Evolutionary conservation across 2,329 filamentous ascomycete species (phyloP).

Genomic region (Hypoxylon sp.): DNA sequence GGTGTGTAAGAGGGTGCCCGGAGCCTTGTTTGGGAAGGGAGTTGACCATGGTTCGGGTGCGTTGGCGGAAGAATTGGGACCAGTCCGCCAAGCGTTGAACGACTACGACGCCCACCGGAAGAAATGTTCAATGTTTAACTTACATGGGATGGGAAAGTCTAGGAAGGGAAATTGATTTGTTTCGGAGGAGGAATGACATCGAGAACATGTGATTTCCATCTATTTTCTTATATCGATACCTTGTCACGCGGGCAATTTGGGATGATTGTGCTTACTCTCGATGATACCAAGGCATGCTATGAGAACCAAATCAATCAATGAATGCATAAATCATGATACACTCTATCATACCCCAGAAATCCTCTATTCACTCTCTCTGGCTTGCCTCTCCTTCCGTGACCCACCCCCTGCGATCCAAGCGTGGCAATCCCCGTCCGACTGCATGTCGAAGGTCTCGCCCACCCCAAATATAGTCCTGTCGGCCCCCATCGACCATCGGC

Average conservation of each 20-base stretch:
- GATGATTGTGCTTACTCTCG: slow-evolving; percentile 44
- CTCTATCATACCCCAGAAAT: slow-evolving; percentile 36
- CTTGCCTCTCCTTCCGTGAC: slow-evolving; percentile 27
- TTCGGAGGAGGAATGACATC: slow-evolving; percentile 31
- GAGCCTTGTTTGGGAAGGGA: slow-evolving; percentile 29
- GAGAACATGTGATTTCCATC: slow-evolving; percentile 42
- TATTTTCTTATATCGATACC: slow-evolving; percentile 45
- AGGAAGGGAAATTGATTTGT: slow-evolving; percentile 44
- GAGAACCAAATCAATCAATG: slow-evolving; percentile 43
- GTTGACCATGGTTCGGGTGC: slow-evolving; percentile 23
- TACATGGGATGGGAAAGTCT: slow-evolving; percentile 31
- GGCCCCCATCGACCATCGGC: slow-evolving; percentile 42
- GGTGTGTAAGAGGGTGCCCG: slow-evolving; percentile 9
- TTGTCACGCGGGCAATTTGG: slow-evolving; percentile 43
- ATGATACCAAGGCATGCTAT: slow-evolving; percentile 46
- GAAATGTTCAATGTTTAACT: slow-evolving; percentile 17
- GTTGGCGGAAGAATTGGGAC: slow-evolving; percentile 31
- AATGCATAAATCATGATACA: slow-evolving; percentile 40
- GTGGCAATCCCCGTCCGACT: slow-evolving; percentile 35
- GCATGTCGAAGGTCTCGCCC: slow-evolving; percentile 33
- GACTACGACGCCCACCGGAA: slow-evolving; percentile 41
- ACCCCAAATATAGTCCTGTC: slow-evolving; percentile 34
- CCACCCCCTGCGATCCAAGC: slow-evolving; percentile 32
- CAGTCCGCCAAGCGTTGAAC: slow-evolving; percentile 19
- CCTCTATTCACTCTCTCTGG: not conserved